Conservation (phyloP, 805 yeast species). For the Candida oleophila region DNA sequence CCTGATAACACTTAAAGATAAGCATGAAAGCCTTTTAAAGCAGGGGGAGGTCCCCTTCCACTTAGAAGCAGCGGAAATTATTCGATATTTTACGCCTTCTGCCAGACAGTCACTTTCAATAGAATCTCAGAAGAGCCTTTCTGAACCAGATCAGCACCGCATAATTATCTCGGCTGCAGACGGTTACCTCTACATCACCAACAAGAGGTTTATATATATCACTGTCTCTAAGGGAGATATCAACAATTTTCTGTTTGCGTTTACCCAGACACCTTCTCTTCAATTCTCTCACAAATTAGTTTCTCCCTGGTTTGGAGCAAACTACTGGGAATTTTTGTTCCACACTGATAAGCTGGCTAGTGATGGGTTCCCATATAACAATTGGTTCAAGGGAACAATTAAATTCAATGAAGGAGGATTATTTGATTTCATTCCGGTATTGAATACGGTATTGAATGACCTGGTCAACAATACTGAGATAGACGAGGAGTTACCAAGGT, state of each 20-base stretch:
- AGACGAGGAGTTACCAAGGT: constrained; percentile 48
- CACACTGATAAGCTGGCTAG: constrained; percentile 28
- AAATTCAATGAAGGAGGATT: constrained; percentile 51
- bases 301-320: constrained; percentile 56
- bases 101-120: constrained; percentile 31
- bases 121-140: constrained; percentile 11
- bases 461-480: constrained; percentile 35
- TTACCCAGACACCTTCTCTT: constrained; percentile 22
- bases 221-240: constrained; percentile 42
- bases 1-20: background rate
- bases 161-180: constrained; percentile 31
- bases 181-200: constrained; percentile 44
- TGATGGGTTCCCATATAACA: constrained; percentile 39
- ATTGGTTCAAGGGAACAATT: constrained; percentile 36
- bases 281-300: constrained; percentile 40
- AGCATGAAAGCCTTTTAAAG: background rate
- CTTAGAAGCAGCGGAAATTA: constrained; percentile 10
- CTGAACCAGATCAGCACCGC: constrained; percentile 7
- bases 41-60: constrained; percentile 15
- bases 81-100: constrained; percentile 14
- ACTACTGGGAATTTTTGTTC: constrained; percentile 46
- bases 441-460: constrained; percentile 34
- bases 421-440: constrained; percentile 35
- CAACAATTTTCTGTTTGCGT: constrained; percentile 38
- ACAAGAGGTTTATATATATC: constrained; percentile 38